phyloP scores from a whole-genome alignment of 306 rosid species.

The Sophora flavescens region DNA sequence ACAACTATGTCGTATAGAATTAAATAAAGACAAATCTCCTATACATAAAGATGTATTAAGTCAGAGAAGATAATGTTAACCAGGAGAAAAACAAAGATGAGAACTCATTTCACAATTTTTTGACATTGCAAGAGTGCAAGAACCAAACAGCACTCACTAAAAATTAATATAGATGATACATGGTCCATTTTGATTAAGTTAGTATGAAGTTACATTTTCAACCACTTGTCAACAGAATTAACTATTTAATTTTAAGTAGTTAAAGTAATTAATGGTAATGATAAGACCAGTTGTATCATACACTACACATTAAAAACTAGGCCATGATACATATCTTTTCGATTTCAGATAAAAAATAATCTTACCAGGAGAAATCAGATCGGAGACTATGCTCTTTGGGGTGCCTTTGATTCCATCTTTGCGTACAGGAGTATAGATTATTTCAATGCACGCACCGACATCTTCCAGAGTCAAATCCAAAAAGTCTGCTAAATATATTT shows the following conservation, averaged over 20 bases:
- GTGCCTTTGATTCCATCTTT: conserved; percentile 80
- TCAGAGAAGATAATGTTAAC: background rate
- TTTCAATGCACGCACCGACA: conserved; percentile 77
- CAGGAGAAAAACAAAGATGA: conserved; percentile 20
- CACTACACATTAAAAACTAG: conserved; percentile 18
- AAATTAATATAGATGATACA: conserved; percentile 1
- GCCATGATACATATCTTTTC: conserved; percentile 21
- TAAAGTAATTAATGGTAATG: conserved; percentile 6
- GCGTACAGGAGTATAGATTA: conserved; percentile 84
- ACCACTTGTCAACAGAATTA: background rate
- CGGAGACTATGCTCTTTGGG: conserved; percentile 65
- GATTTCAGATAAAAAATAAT: conserved; percentile 25
- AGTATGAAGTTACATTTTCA: conserved; percentile 15
- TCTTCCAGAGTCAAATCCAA: conserved; percentile 85
- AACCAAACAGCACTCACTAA: background rate
- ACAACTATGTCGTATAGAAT: background rate
- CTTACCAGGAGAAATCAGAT: conserved; percentile 75
- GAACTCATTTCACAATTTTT: background rate
- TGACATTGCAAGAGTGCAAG: background rate
- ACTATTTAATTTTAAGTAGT: background rate
- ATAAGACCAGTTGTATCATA: conserved; percentile 16
- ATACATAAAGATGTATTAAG: background rate
- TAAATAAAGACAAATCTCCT: background rate
- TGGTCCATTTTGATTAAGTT: background rate
- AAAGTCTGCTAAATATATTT: conserved; percentile 61